Evolutionary conservation across 2,329 filamentous ascomycete species (phyloP).

Genomic region (Conoideocrella luteorostrata): DNA sequence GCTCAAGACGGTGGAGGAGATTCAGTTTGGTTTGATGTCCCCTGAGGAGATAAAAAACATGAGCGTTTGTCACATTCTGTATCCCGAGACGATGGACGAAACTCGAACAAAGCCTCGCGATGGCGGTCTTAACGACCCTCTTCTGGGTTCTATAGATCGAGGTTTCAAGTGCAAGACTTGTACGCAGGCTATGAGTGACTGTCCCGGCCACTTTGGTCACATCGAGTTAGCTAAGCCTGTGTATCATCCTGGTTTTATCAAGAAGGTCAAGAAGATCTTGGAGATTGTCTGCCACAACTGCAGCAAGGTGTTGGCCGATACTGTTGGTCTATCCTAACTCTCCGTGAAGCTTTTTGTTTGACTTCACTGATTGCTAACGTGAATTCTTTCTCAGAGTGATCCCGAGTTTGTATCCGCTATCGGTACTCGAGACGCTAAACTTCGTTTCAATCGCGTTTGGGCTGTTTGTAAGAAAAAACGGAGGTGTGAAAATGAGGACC

Average conservation of each 20-base stretch:
- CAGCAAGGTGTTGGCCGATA: conserved; percentile 94
- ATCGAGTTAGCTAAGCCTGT: conserved; percentile 96
- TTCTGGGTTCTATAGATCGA: conserved; percentile 92
- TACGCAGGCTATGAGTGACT: conserved; percentile 90
- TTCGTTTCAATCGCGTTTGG: conserved; percentile 90
- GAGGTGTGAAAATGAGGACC: conserved; percentile 74
- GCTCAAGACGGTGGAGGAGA: conserved; percentile 96
- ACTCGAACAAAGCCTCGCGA: conserved; percentile 84
- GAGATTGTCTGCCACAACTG: conserved; percentile 99
- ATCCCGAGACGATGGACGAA: conserved; percentile 99
- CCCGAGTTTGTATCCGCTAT: conserved; percentile 77
- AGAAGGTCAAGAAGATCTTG: conserved; percentile 98
- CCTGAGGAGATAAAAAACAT: conserved; percentile 99
- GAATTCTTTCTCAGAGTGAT: conserved; percentile 59
- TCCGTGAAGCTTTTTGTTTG: conserved; percentile 44
- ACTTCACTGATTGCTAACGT: conserved; percentile 54
- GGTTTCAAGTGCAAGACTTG: conserved; percentile 95
- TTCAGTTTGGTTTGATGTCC: conserved; percentile 96
- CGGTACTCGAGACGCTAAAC: conserved; percentile 82
- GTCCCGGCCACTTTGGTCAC: conserved; percentile 96
- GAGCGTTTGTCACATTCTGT: conserved; percentile 93
- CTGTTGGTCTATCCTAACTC: conserved; percentile 70
- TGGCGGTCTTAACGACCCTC: conserved; percentile 88
- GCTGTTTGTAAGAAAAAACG: conserved; percentile 83
- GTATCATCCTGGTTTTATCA: conserved; percentile 92